Evolutionary conservation across 352 stramenopile species (phyloP).

Genomic region (Pythium periplocum): DNA sequence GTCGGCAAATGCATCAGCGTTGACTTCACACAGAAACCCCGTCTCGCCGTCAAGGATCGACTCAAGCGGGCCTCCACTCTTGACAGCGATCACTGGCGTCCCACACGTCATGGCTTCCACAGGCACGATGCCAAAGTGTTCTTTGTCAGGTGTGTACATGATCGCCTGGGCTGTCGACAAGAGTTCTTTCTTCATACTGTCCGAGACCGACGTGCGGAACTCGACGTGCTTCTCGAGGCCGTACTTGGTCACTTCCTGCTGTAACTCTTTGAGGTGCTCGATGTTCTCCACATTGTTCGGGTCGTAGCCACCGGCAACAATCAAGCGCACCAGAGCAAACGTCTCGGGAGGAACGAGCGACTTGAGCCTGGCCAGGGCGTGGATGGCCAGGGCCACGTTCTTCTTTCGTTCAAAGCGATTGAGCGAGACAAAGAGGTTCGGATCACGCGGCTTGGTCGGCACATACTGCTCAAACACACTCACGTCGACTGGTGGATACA

Average conservation of each 20-base stretch:
- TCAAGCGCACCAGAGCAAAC: conserved; percentile 68
- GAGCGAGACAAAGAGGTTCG: conserved; percentile 90
- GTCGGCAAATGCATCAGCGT: conserved; percentile 46
- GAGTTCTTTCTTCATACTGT: conserved; percentile 83
- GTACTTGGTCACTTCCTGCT: conserved; percentile 59
- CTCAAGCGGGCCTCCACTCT: conserved; percentile 94
- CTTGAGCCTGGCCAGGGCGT: conserved; percentile 66
- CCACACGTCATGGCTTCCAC: conserved; percentile 97
- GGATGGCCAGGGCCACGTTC: conserved; percentile 90
- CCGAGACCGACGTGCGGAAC: conserved; percentile 88
- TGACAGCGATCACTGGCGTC: conserved; percentile 92
- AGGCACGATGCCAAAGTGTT: conserved; percentile 99
- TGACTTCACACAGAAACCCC: conserved; percentile 73
- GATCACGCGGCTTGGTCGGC: conserved; percentile 27
- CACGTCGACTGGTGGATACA: conserved; percentile 94
- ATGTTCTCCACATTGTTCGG: conserved; percentile 94
- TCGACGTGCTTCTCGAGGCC: conserved; percentile 61
- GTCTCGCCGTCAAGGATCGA: conserved; percentile 89
- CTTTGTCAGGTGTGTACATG: conserved; percentile 95
- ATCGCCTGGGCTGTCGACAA: conserved; percentile 83
- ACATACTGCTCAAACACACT: conserved; percentile 44
- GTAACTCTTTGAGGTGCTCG: conserved; percentile 90
- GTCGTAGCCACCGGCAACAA: conserved; percentile 96
- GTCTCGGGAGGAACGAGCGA: conserved; percentile 25
- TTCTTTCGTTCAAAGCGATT: conserved; percentile 99